phyloP scores from a whole-genome alignment of 2,329 filamentous ascomycete genomes.

The Cercospora citrullina region DNA sequence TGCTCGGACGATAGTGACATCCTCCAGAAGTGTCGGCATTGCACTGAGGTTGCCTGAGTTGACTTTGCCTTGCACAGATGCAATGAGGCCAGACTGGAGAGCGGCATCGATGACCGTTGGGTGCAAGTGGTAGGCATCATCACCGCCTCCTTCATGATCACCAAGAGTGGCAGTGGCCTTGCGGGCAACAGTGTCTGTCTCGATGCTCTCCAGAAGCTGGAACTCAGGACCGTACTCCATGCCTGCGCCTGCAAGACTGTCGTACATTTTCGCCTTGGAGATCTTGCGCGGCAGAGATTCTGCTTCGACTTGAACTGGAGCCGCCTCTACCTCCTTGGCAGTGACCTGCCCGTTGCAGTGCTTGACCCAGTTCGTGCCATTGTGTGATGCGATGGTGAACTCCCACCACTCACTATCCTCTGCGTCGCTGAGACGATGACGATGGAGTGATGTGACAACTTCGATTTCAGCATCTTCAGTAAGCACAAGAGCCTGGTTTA shows the following conservation, averaged over 20 bases:
- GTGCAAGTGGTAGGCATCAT: neutral
- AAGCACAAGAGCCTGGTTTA: neutral
- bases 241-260: neutral
- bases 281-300: neutral
- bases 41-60: neutral
- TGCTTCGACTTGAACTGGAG: neutral
- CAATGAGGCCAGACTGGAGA: neutral
- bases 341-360: conserved; percentile 9
- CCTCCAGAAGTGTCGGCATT: neutral
- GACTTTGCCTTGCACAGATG: neutral
- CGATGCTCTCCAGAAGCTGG: neutral
- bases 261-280: neutral
- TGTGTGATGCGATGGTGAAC: conserved; percentile 10
- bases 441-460: conserved; percentile 7
- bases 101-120: neutral
- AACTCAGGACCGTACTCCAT: neutral
- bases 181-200: neutral
- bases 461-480: neutral
- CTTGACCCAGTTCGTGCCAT: conserved; percentile 6
- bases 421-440: neutral
- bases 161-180: neutral
- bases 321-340: neutral
- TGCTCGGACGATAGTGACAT: neutral
- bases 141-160: neutral
- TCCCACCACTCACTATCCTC: conserved; percentile 8